Base-by-base conservation (phyloP, 2,329 filamentous ascomycete genomes). In the Ascomycota sp. region DNA sequence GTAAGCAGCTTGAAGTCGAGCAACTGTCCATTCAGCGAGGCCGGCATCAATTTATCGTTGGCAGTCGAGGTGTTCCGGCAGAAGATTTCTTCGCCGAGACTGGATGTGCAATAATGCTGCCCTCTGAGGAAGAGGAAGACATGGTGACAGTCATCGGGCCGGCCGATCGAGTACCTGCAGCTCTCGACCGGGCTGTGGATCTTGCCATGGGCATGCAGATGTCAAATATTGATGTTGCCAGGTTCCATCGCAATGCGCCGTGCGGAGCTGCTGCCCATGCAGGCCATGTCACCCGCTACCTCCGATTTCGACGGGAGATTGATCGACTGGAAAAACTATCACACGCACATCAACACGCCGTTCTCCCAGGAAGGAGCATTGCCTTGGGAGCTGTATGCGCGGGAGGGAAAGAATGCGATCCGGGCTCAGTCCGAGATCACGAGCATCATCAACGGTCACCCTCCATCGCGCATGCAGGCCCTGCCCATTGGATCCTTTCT, bases 11-110 rank as follows among this genome's bases (percentile, higher is more conserved):
- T 33, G 70, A 76, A 30, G 61, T 89, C 33, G 72, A 89, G 44
- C 76, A 91, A 52, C 61, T 83, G 30, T 69, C 76, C 6, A 81
- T 95, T 44, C 78, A 86, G 52, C 76, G 76, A 40, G 82, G 81
- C 33, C 74, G 82, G 34, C 89, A 95, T 52, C 84, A 92, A 52
- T 95, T 93, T 61, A 89, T 98, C 48, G 74, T 92, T 40, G 86
- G 86, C 34, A 74, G 86, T 39, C 69, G 75, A 39, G 83, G 80
- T 39, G 68, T 79, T 39, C 73, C 80, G 12, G 63, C 81, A 27
- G 72, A 93, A 37, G 72, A 92, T 31, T 93, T 98, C 61, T 72
- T 93, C 41, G 67, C 74, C 31, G 72, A 92, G 47, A 95, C 89
- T 37, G 86, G 86, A 40, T 98, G 89, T 54, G 71, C 78, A 30